These are phyloP conservation scores for Lactuca saligna DNA, from an alignment of 129 eudicot species.

Conservation along the genomic window DNA sequence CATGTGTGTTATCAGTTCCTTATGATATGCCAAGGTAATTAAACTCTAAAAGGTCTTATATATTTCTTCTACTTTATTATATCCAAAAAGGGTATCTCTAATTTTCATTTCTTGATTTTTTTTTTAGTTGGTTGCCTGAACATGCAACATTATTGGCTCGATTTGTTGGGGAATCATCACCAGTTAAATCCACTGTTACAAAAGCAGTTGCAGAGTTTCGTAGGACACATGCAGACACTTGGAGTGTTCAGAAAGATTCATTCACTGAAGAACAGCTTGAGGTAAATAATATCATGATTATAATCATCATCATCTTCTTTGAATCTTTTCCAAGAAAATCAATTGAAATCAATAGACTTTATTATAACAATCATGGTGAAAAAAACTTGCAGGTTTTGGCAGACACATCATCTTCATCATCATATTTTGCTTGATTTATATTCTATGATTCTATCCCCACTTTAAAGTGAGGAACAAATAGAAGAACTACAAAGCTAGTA, in stretches of 20 bases:
- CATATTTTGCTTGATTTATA: slow-evolving; percentile 81
- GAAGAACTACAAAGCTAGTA: slow-evolving; percentile 22
- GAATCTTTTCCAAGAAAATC: background rate
- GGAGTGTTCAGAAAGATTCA: slow-evolving; percentile 90
- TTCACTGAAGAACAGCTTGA: slow-evolving; percentile 97
- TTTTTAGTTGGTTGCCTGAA: slow-evolving; percentile 95
- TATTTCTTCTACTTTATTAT: background rate
- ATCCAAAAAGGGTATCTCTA: background rate
- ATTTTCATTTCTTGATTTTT: background rate
- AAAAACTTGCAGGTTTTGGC: slow-evolving; percentile 72
- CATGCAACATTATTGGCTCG: slow-evolving; percentile 92
- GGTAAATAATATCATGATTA: slow-evolving; percentile 37
- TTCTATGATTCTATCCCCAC: background rate
- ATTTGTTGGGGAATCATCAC: slow-evolving; percentile 88
- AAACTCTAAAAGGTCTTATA: background rate
- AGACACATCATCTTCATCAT: slow-evolving; percentile 95
- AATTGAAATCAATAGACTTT: background rate
- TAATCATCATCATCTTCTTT: too few species aligned
- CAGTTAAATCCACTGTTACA: slow-evolving; percentile 91
- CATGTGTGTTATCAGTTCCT: slow-evolving; percentile 90
- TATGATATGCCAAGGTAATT: slow-evolving; percentile 97
- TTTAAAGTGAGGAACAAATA: slow-evolving; percentile 25
- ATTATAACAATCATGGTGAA: slow-evolving; percentile 12
- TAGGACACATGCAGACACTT: slow-evolving; percentile 97
- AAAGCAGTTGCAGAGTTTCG: slow-evolving; percentile 99